phyloP scores from a whole-genome alignment of 140 eudicot genomes.

The Oenanthe javanica region DNA sequence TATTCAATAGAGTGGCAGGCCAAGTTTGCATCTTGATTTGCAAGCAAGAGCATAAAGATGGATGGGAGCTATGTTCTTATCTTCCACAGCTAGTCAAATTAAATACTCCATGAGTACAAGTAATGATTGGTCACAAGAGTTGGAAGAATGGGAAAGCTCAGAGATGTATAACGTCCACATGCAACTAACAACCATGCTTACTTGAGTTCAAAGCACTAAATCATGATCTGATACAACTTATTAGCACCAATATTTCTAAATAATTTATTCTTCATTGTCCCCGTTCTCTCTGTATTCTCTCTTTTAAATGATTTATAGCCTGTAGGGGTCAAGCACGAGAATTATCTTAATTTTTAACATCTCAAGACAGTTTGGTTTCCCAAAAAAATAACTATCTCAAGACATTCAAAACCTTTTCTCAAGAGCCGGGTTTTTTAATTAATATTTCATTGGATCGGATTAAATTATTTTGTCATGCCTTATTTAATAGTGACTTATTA shows the following conservation, averaged over 20 bases:
- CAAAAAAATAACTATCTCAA: too few relatives aligned
- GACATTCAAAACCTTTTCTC: too few relatives aligned
- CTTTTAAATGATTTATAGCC: too few relatives aligned
- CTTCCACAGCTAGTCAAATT: neutral
- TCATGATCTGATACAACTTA: neutral
- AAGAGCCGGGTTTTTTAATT: too few relatives aligned
- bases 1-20: too few relatives aligned
- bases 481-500: too few relatives aligned
- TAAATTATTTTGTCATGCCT: too few relatives aligned
- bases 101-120: neutral
- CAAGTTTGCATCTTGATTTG: neutral
- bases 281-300: neutral
- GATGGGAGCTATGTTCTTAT: neutral
- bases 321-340: too few relatives aligned
- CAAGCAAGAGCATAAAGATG: neutral
- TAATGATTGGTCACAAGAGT: neutral
- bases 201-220: neutral
- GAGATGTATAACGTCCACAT: neutral
- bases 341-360: too few relatives aligned
- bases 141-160: neutral
- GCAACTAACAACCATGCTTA: neutral
- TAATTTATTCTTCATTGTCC: neutral
- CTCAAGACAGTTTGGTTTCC: too few relatives aligned
- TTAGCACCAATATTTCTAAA: neutral
- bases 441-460: too few relatives aligned